Percentiles rank a stretch among this genome's conserved stretches.
phyloP scores from a whole-genome alignment of 352 stramenopile species.

The Pilasporangium apinafurcum region DNA sequence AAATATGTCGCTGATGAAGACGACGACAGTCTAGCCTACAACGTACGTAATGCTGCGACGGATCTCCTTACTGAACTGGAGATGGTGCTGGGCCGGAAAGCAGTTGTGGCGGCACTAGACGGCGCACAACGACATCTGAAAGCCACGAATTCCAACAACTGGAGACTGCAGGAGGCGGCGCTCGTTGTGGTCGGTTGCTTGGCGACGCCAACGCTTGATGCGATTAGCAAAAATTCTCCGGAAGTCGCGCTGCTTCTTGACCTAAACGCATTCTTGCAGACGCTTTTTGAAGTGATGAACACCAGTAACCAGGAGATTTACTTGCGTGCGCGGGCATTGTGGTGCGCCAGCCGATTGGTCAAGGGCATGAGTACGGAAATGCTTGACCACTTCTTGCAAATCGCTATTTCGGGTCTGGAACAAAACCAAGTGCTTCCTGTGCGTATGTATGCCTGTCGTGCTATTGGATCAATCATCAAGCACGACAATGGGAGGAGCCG shows the following conservation, averaged over 20 bases:
- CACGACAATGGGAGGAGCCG: constrained; percentile 52
- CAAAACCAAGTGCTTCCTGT: constrained; percentile 64
- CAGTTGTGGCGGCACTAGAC: constrained; percentile 42
- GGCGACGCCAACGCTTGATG: constrained; percentile 47
- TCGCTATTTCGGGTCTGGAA: constrained; percentile 70
- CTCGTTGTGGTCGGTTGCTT: constrained; percentile 65
- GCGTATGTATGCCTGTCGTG: constrained; percentile 72
- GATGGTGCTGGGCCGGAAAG: constrained; percentile 52
- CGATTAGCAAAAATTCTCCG: constrained; percentile 39
- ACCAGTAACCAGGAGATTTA: constrained; percentile 57
- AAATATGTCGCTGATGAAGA: constrained; percentile 84
- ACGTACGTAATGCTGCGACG: constrained; percentile 61
- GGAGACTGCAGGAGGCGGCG: constrained; percentile 69
- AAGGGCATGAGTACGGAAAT: constrained; percentile 68
- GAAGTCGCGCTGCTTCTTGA: constrained; percentile 48
- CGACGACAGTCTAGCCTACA: constrained; percentile 76
- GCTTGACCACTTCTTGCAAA: constrained; percentile 61
- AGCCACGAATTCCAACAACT: constrained; percentile 27
- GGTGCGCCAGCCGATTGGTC: constrained; percentile 71
- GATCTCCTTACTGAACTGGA: constrained; percentile 66
- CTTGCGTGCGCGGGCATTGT: constrained; percentile 66
- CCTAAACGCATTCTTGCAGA: constrained; percentile 58
- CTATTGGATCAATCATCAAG: constrained; percentile 61
- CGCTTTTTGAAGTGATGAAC: constrained; percentile 77
- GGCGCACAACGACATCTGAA: constrained; percentile 62